Base-by-base conservation (phyloP, 371 early-diverging fungal genomes). In the Smittium mucronatum region DNA sequence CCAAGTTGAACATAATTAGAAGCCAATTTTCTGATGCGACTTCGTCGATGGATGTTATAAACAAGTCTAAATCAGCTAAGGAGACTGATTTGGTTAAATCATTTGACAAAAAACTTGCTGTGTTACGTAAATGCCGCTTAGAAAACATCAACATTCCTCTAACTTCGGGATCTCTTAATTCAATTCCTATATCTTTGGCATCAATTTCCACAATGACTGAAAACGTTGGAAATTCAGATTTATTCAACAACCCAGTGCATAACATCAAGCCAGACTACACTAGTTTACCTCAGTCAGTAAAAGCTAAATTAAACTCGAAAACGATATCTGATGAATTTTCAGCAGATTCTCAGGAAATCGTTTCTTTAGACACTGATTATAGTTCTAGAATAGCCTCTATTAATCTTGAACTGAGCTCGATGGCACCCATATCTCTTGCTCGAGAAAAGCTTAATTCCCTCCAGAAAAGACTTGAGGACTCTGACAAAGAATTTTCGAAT, bases 91-190 rank as follows among this genome's bases (percentile, higher is more conserved):
- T 90, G 1, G 90, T 91, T 58, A 87, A 89, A 72, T 73, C 86
- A 1, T 82, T 84, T 64, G 89, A 88, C 2, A 93, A 93, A 61
- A 84, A 88, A 34, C 79, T 87, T 0, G 82, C 88, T 0, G 85
- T 94, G 31, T 86, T 95, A 68, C 85, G 95, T 67, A 81, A 85
- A 32, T 95, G 95, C 77, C 93, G 94, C 75, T 75, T 95, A 57
- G 95, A 97, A 71, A 92, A 93, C 70, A 93, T 96, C 67, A 83
- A 87, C 1, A 71, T 98, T 31, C 96, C 96, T 28, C 76, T 92
- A 70, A 69, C 74, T 31, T 70, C 70, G 21, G 78, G 78, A 8
- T 75, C 78, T 63, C 69, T 78, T 57, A 73, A 73, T 47, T 73
- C 76, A 17, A 73, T 78, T 57, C 69, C 76, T 16, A 72, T 78